These are phyloP conservation scores for Mycena leptocephala DNA, from an alignment of 768 basidiomycete genomes.

Conservation along the genomic window DNA sequence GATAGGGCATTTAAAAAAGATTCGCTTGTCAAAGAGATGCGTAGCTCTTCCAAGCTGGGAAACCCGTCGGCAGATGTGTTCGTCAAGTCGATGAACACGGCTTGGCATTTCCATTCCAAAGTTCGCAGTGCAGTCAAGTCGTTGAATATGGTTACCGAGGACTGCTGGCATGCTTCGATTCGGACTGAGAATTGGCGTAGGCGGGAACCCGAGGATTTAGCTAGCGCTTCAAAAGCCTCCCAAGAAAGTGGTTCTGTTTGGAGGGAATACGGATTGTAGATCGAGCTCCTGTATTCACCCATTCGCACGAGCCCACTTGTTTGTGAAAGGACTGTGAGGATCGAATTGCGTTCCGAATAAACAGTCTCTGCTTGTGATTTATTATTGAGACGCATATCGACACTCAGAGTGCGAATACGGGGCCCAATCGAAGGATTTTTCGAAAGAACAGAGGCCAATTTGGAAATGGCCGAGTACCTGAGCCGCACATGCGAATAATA, in stretches of 20 bases:
- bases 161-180: neutral
- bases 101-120: neutral
- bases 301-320: neutral
- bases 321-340: neutral
- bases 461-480: neutral
- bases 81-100: neutral
- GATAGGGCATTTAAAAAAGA: neutral
- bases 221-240: constrained; percentile 5
- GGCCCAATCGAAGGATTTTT: neutral
- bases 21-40: neutral
- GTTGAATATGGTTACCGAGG: neutral
- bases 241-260: neutral
- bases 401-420: neutral
- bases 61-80: neutral
- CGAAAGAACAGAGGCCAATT: neutral
- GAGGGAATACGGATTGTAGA: neutral
- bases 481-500: neutral
- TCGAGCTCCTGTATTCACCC: neutral
- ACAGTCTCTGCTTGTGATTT: too few relatives aligned
- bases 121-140: neutral
- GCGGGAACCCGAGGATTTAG: neutral
- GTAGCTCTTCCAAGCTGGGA: neutral
- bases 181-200: neutral
- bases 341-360: neutral
- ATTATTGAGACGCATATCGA: too few relatives aligned